Evolutionary conservation across 2,329 filamentous ascomycete genomes (phyloP), one percentile per base, ranked within the genome.

Genomic region (Lasiodiplodia theobromae): DNA sequence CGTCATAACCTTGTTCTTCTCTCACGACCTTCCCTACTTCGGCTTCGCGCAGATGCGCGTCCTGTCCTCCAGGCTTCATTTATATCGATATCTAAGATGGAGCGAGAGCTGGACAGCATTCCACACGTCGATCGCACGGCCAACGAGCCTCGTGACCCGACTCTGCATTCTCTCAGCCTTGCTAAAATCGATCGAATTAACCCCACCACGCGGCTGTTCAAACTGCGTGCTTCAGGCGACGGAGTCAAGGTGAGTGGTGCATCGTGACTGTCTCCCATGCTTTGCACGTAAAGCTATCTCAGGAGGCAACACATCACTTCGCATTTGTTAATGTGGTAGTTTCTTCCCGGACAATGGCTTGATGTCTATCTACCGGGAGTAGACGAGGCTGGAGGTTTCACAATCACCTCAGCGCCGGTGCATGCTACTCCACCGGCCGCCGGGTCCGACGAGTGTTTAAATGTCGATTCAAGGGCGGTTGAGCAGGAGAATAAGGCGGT

Each of bases 291-390:
- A 10, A 10, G 21, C 3, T 4, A 16, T 6, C 40, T n/a, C 18
- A 47, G 3, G 40, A 47, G 40, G 44, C 1, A 21, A 21, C 14
- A 10, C 18, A n/a, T 47, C 40, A 16, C 72, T 62, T 70, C 68
- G 60, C 2, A 40, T 38, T 7, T 53, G 12, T 16, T 68, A 23
- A 65, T 16, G 23, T 31, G 28, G 52, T 78, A 92, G 85, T 96
- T 96, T 80, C 84, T 89, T 6, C 88, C 94, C 5, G 94, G 94
- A 66, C 94, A 97, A 83, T 97, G 93, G 92, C 86, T 97, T 68
- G 94, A 97, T 77, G 89, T 93, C 7, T 90, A 91, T 77, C 86
- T 93, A 66, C 93, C 94, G 1, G 83, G 82, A 47, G 81, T 92
- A 54, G 74, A 85, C 53, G 89, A 91, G 76, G 89, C 92, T 3